A percentile compares a stretch with the other conserved stretches of the same genome.
phyloP scores from a whole-genome alignment of 164 flowering plant species.

The Magnolia officinalis region DNA sequence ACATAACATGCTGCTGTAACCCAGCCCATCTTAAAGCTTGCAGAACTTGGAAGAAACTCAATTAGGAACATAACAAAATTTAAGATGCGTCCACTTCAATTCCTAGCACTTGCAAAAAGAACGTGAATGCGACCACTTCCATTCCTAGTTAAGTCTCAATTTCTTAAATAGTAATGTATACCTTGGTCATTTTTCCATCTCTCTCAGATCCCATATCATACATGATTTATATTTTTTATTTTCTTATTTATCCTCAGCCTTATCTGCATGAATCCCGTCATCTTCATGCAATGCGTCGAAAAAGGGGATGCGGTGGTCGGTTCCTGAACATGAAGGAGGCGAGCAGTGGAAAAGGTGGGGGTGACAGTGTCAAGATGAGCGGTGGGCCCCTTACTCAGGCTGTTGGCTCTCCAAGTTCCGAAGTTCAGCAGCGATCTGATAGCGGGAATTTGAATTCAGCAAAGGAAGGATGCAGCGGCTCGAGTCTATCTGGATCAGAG shows the following conservation, averaged over 20 bases:
- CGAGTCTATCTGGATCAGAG: conserved; percentile 49
- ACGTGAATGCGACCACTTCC: neutral
- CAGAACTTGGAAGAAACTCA: too few species aligned
- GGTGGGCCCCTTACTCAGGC: conserved; percentile 18
- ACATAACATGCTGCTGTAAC: too few species aligned
- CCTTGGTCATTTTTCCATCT: neutral
- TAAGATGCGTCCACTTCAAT: neutral
- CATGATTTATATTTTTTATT: conserved; percentile 3
- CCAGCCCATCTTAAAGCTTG: too few species aligned
- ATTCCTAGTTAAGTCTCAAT: neutral
- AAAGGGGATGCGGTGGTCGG: conserved; percentile 87
- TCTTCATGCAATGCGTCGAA: conserved; percentile 86
- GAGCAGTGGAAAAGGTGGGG: conserved; percentile 22
- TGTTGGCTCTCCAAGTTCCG: conserved; percentile 55
- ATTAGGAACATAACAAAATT: too few species aligned
- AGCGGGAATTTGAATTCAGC: conserved; percentile 44
- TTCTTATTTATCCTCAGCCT: conserved; percentile 38
- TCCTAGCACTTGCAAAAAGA: neutral
- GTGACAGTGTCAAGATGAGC: conserved; percentile 17
- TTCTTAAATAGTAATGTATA: neutral
- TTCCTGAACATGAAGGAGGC: conserved; percentile 61
- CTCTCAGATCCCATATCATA: neutral
- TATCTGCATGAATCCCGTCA: conserved; percentile 88
- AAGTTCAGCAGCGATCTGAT: conserved; percentile 45
- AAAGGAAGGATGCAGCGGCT: conserved; percentile 33